These are phyloP conservation scores for Leucogyrophana mollusca DNA, from an alignment of 768 basidiomycete species.

Conservation along the genomic window DNA sequence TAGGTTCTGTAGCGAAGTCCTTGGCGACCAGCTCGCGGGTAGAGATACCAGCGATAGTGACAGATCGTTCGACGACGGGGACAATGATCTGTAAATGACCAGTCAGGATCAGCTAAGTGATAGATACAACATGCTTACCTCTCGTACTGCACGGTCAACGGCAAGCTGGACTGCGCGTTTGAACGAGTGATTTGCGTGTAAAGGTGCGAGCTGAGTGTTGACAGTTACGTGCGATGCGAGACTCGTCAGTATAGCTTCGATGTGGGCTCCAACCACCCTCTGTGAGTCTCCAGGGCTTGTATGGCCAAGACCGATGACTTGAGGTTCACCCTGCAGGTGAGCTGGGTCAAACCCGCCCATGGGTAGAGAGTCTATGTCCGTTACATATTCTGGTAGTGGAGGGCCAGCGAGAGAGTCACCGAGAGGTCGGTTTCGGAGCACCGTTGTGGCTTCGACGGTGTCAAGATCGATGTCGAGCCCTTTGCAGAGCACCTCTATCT, in stretches of 20 bases:
- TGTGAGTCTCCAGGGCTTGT: slow-evolving; percentile 62
- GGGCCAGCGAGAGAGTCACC: slow-evolving; percentile 57
- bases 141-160: slow-evolving; percentile 91
- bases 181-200: slow-evolving; percentile 78
- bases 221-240: slow-evolving; percentile 76
- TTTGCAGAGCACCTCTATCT: slow-evolving; percentile 97
- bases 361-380: slow-evolving; percentile 76
- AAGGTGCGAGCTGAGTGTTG: slow-evolving; percentile 70
- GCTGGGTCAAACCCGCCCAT: slow-evolving; percentile 68
- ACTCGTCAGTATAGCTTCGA: slow-evolving; percentile 74
- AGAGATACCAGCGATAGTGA: slow-evolving; percentile 97
- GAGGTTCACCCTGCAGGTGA: slow-evolving; percentile 50
- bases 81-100: slow-evolving; percentile 70
- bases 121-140: slow-evolving; percentile 48
- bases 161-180: slow-evolving; percentile 90
- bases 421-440: slow-evolving; percentile 76
- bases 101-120: neutral
- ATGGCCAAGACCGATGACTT: slow-evolving; percentile 61
- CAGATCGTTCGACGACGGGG: slow-evolving; percentile 96
- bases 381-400: slow-evolving; percentile 73
- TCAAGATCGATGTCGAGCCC: slow-evolving; percentile 85
- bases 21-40: slow-evolving; percentile 93
- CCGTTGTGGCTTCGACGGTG: slow-evolving; percentile 76
- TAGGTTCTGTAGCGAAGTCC: slow-evolving; percentile 92
- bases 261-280: slow-evolving; percentile 70